A percentile compares a stretch with the other conserved stretches of the same genome.
Conservation (phyloP, 371 early-diverging fungal genomes). For the Zopfochytrium polystomum region DNA sequence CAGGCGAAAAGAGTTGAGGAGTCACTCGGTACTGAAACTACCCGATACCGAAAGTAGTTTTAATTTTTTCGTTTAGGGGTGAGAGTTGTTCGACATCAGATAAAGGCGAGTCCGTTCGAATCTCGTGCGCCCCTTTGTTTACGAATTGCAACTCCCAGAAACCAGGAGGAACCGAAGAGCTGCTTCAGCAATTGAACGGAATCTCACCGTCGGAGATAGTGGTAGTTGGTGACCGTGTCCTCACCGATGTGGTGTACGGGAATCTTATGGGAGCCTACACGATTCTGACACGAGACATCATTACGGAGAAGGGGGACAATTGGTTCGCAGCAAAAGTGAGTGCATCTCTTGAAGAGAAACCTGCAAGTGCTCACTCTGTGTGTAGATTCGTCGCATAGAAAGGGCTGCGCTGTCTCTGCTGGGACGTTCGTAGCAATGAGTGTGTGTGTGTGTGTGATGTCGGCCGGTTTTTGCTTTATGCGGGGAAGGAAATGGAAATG, state of each 20-base stretch:
- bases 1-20: conserved; percentile 8
- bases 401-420: too few relatives aligned
- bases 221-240: conserved; percentile 83
- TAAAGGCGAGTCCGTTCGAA: conserved; percentile 30
- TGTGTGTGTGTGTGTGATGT: too few relatives aligned
- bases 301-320: conserved; percentile 78
- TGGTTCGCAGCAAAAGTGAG: too few relatives aligned
- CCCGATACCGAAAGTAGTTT: too few relatives aligned
- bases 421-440: too few relatives aligned
- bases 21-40: too few relatives aligned
- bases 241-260: conserved; percentile 86
- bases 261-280: conserved; percentile 72
- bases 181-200: conserved; percentile 44
- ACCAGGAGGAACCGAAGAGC: conserved; percentile 69
- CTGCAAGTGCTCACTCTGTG: too few relatives aligned
- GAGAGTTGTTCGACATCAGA: conserved; percentile 37
- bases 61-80: too few relatives aligned
- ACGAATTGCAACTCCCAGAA: conserved; percentile 63
- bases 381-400: too few relatives aligned
- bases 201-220: conserved; percentile 52
- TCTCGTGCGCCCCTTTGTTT: background rate
- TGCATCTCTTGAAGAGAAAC: too few relatives aligned
- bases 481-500: too few relatives aligned
- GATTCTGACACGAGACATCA: conserved; percentile 66
- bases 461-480: too few relatives aligned